phyloP scores from a whole-genome alignment of 2,329 filamentous ascomycete genomes.

The Graphilbum ipis-grandicollis region DNA sequence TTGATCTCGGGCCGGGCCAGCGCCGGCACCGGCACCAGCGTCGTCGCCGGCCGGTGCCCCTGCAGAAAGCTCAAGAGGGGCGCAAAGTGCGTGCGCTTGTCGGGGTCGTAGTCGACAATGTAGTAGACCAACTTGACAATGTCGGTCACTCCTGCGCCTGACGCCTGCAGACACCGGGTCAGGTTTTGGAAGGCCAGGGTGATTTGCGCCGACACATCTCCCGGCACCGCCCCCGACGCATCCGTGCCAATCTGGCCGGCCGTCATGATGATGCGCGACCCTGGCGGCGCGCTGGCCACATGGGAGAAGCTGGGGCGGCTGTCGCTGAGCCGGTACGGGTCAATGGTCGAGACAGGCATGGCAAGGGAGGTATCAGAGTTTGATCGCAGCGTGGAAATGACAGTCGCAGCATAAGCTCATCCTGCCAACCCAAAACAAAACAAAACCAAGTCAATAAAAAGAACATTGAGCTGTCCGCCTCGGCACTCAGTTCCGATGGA shows the following conservation, averaged over 20 bases:
- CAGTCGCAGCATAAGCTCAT: no score
- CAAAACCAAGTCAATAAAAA: no score
- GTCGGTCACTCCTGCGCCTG: conserved; percentile 2
- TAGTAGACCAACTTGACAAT: conserved; percentile 7
- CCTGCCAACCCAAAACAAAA: no score
- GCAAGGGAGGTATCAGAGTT: no score
- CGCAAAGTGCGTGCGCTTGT: conserved; percentile 1
- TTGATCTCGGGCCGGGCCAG: conserved; percentile 3
- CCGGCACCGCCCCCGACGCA: conserved; percentile 1
- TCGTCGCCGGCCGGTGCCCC: conserved; percentile 5
- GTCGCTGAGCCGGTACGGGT: conserved; percentile 4
- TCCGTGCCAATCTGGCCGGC: conserved; percentile 4
- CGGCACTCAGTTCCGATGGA: no score
- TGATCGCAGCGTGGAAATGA: no score
- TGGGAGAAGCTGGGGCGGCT: conserved; percentile 5
- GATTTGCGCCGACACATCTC: neutral
- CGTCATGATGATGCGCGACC: conserved; percentile 3
- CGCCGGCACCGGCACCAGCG: conserved; percentile 4
- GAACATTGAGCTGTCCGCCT: no score
- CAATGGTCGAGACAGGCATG: conserved; percentile 2
- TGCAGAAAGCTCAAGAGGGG: conserved; percentile 1
- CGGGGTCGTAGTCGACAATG: conserved; percentile 6
- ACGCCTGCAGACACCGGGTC: conserved; percentile 1
- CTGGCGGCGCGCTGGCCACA: conserved; percentile 1
- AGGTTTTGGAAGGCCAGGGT: conserved; percentile 1